phyloP scores from a whole-genome alignment of 441 rosid genomes.

The Pelargonium australe region DNA sequence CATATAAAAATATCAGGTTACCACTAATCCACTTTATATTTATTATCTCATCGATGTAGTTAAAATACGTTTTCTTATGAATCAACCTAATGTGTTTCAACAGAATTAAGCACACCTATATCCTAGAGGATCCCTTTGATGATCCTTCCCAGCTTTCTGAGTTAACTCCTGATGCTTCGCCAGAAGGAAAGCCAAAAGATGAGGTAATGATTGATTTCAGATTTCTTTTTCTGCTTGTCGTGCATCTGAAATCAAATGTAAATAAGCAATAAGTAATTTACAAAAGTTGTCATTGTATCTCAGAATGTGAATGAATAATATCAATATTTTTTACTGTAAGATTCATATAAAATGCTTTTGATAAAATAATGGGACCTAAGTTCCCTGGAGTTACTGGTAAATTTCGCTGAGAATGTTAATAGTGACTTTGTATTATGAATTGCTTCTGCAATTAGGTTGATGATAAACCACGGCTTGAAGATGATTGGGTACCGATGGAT shows the following conservation, averaged over 20 bases:
- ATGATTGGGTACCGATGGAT: slow-evolving; percentile 98
- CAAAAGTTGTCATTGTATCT: not conserved
- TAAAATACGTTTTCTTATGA: slow-evolving; percentile 9
- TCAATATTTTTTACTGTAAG: not conserved
- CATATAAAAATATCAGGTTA: slow-evolving; percentile 69
- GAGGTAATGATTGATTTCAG: slow-evolving; percentile 42
- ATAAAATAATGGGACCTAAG: not conserved
- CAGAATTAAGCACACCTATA: slow-evolving; percentile 81
- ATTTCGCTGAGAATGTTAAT: not conserved
- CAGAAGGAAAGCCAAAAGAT: slow-evolving; percentile 90
- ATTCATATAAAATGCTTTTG: not conserved
- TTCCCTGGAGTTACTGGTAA: not conserved
- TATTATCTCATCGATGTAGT: slow-evolving; percentile 5
- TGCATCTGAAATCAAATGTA: slow-evolving; percentile 7
- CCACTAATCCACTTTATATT: slow-evolving; percentile 12
- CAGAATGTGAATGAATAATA: not conserved
- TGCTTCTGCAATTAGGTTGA: slow-evolving; percentile 40
- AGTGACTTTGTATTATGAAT: not conserved
- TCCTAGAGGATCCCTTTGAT: slow-evolving; percentile 84
- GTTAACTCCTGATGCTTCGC: slow-evolving; percentile 81
- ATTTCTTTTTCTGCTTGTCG: slow-evolving; percentile 7
- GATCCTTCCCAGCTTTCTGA: slow-evolving; percentile 73
- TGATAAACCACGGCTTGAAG: slow-evolving; percentile 85
- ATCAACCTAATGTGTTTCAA: slow-evolving; percentile 8
- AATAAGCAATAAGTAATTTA: not conserved